Percentiles rank a stretch among this genome's conserved stretches.
Conservation (phyloP, 257 asterid genomes). For the Eucommia ulmoides region DNA sequence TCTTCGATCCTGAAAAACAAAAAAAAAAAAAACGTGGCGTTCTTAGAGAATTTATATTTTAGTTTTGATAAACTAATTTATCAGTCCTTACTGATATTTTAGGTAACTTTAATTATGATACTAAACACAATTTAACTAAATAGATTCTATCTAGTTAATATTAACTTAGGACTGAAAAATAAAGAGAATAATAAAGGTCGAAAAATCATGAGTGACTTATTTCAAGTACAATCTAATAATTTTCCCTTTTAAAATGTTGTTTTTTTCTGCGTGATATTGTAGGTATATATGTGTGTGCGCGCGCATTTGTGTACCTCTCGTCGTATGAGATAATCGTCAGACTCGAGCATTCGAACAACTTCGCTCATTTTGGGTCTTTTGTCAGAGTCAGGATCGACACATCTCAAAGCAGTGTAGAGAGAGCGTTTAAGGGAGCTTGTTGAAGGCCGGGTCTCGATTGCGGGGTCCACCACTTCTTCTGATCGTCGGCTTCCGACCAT, state of each 20-base stretch:
- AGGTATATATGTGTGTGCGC: background rate
- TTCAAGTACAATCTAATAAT: too few relatives aligned
- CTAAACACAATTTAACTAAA: too few relatives aligned
- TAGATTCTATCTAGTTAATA: too few relatives aligned
- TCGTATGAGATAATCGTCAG: slow-evolving; percentile 65
- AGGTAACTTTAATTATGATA: too few relatives aligned
- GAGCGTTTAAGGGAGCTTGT: slow-evolving; percentile 60
- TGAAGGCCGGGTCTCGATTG: slow-evolving; percentile 45
- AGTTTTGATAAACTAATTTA: too few relatives aligned
- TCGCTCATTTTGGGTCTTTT: slow-evolving; percentile 84
- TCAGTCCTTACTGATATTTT: too few relatives aligned
- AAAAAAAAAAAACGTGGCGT: too few relatives aligned
- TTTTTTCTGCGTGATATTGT: background rate
- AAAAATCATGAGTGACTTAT: too few relatives aligned
- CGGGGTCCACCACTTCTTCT: slow-evolving; percentile 66
- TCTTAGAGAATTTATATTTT: too few relatives aligned
- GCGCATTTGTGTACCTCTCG: slow-evolving; percentile 57
- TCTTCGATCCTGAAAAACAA: slow-evolving; percentile 33
- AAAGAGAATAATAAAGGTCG: too few relatives aligned
- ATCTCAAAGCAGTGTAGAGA: slow-evolving; percentile 59
- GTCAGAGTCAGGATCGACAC: slow-evolving; percentile 69
- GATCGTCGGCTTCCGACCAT: slow-evolving; percentile 64
- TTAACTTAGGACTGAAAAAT: too few relatives aligned
- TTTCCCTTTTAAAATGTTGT: background rate
- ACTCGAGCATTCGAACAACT: slow-evolving; percentile 79